Conservation (phyloP, 2,329 filamentous ascomycete species). For the Daldinia sp. region DNA sequence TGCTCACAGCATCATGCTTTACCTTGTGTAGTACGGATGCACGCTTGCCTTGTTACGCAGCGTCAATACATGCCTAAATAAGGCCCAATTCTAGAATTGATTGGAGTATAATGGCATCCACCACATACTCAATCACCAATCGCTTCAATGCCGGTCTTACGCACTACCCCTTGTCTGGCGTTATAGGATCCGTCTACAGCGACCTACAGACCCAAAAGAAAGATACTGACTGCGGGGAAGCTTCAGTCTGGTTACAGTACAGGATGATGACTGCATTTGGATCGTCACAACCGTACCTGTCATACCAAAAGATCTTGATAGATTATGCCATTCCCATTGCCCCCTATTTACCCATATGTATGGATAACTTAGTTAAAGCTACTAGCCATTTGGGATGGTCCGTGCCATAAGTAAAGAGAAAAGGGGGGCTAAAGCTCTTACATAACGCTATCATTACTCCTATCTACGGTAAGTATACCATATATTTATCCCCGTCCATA, state of each 20-base stretch:
- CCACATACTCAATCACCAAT: neutral
- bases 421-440: too few species aligned
- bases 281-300: neutral
- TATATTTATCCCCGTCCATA: too few species aligned
- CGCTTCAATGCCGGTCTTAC: neutral
- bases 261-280: neutral
- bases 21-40: neutral
- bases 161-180: neutral
- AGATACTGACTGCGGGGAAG: neutral
- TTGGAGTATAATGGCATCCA: neutral
- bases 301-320: neutral
- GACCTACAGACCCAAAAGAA: neutral
- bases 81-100: neutral
- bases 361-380: too few species aligned
- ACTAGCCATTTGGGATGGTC: too few species aligned
- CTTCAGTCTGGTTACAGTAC: neutral
- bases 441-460: too few species aligned
- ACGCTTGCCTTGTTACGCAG: neutral
- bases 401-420: too few species aligned
- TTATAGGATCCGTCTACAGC: neutral
- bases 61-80: neutral
- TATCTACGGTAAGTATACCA: too few species aligned
- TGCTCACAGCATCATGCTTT: neutral
- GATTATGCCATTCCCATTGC: neutral
- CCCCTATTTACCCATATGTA: too few species aligned